Conservation (phyloP, 2,329 filamentous ascomycete species). For the Penicillium sp. region DNA sequence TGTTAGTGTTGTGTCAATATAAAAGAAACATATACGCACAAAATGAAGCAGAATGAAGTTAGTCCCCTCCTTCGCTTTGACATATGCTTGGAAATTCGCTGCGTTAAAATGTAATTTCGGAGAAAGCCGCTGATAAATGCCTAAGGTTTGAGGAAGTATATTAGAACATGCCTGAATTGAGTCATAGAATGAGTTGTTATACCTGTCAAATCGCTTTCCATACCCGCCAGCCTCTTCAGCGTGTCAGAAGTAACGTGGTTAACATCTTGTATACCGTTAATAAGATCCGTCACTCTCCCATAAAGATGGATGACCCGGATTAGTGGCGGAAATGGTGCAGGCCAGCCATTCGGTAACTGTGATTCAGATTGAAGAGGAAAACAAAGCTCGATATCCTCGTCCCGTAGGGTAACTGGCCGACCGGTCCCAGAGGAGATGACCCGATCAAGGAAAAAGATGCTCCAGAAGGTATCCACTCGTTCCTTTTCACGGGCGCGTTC, state of each 20-base stretch:
- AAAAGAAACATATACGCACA: conserved; percentile 21
- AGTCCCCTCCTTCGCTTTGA: conserved; percentile 76
- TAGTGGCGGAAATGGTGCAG: conserved; percentile 75
- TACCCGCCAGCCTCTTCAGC: conserved; percentile 68
- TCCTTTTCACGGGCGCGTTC: conserved; percentile 71
- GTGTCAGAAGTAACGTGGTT: conserved; percentile 75
- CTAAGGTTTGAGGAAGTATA: neutral
- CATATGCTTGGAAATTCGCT: conserved; percentile 81
- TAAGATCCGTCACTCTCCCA: conserved; percentile 76
- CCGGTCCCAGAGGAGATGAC: conserved; percentile 87
- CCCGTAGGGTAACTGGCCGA: conserved; percentile 76
- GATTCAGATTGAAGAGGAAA: conserved; percentile 61
- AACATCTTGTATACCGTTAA: conserved; percentile 76
- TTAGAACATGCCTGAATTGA: neutral
- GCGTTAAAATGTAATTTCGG: conserved; percentile 78
- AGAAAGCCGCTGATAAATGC: conserved; percentile 72
- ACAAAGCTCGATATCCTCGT: conserved; percentile 80
- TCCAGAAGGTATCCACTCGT: conserved; percentile 84
- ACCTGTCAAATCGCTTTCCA: conserved; percentile 75
- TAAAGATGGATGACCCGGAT: conserved; percentile 85
- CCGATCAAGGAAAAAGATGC: conserved; percentile 82
- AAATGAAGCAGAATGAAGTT: conserved; percentile 85
- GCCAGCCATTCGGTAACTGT: conserved; percentile 62
- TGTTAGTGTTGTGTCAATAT: conserved; percentile 12
- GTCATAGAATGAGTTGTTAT: neutral